These are phyloP conservation scores for Casaregolazyma lundiana DNA, from an alignment of 1,139 yeast species.

Conservation along the genomic window DNA sequence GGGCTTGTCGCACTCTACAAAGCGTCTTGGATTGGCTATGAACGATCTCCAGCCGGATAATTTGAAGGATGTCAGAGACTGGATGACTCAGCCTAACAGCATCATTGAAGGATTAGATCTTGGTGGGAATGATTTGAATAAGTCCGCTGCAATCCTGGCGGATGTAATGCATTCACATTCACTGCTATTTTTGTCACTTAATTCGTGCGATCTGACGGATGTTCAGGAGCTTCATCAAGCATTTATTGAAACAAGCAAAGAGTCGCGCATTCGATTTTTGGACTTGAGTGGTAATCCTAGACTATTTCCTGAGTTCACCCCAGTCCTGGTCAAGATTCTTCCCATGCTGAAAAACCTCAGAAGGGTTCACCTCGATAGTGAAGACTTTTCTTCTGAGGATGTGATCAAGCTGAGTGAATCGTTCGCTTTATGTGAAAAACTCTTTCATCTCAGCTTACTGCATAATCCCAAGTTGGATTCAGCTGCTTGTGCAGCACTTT, in stretches of 20 bases:
- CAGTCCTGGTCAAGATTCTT: constrained; percentile 54
- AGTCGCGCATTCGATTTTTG: constrained; percentile 60
- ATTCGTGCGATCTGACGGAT: constrained; percentile 56
- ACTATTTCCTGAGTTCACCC: constrained; percentile 66
- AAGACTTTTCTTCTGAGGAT: constrained; percentile 59
- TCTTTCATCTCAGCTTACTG: constrained; percentile 71
- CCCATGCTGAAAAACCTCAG: constrained; percentile 63
- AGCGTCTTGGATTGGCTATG: constrained; percentile 73
- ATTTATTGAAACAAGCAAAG: constrained; percentile 44
- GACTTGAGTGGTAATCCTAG: constrained; percentile 73
- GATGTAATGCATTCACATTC: constrained; percentile 18
- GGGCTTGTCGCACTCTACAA: constrained; percentile 52
- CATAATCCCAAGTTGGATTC: constrained; percentile 56
- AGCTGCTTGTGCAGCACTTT: constrained; percentile 61
- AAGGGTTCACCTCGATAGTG: constrained; percentile 74
- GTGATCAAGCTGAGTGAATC: constrained; percentile 66
- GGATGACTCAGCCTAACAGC: constrained; percentile 43
- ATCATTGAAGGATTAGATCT: constrained; percentile 75
- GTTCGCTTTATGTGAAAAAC: constrained; percentile 60
- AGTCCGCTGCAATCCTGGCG: constrained; percentile 34
- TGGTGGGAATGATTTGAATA: constrained; percentile 70
- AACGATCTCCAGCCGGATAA: constrained; percentile 59
- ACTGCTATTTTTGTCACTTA: constrained; percentile 61
- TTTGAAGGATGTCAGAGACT: constrained; percentile 42
- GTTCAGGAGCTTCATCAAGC: constrained; percentile 53